Evolutionary conservation across 495 filamentous ascomycete species (phyloP), one percentile per base, ranked within the genome.

Genomic region (Penicillium egyptiacum): DNA sequence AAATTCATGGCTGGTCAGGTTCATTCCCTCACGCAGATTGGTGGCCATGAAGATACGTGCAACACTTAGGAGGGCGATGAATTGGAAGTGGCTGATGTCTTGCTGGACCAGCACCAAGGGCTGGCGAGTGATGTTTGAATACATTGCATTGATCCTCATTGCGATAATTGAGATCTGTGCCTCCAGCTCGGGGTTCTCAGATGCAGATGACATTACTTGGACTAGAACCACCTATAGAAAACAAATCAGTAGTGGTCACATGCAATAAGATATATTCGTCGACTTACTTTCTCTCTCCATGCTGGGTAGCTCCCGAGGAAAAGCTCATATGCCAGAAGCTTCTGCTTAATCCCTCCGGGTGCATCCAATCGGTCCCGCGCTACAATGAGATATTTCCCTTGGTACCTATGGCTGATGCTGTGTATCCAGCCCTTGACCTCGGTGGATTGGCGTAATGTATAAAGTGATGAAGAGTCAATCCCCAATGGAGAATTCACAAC

Each of bases 1-100:
- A 63, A 87, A 96, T 66, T 96, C 91, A 63, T 96, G 92, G 39
- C 84, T 86, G 5, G 91, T 91, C 17, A 96, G 77, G 63, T 95
- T 95, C 91, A 96, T 93, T 54, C 91, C 91, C 65, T 96, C 91
- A 49, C 91, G 88, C 58, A 95, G 85, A 63, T 86, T 89, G 9
- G 91, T 90, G 63, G 94, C 90, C 81, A 95, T 90, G 25, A 94
- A 81, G 5, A 86, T 84, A 62, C 95, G 89, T 3, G 92, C 91
- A 17, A 92, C 87, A 17, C 85, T 87, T 42, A 95, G 72, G 4
- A 96, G 78, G 5, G 91, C 92, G 9, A 96, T 81, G 58, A 94
- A 94, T 59, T 96, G 90, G 3, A 86, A 75, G 58, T 91, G 92
- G 51, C 84, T 85, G 60, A 95, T 94, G 59, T 96, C 91, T 69